Percentiles rank a stretch among this genome's conserved stretches.
Conservation (phyloP, 2,329 filamentous ascomycete species). For the Corynespora cassiicola region DNA sequence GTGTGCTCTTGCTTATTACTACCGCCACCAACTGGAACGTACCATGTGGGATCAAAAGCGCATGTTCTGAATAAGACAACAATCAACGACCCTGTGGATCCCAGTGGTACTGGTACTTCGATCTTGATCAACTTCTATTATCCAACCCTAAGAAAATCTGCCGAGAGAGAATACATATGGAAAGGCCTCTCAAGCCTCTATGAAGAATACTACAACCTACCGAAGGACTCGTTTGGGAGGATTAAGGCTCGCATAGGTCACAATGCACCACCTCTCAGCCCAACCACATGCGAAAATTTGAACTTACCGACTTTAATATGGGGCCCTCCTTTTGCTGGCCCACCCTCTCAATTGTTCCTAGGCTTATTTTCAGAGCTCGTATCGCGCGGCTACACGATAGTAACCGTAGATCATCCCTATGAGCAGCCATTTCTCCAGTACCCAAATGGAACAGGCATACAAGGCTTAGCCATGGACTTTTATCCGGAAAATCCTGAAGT, state of each 20-base stretch:
- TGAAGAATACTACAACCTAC: conserved; percentile 8
- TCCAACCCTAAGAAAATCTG: conserved; percentile 8
- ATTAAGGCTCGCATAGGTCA: conserved; percentile 5
- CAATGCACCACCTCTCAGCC: conserved; percentile 8
- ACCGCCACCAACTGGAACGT: conserved; percentile 20
- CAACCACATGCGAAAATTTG: background rate
- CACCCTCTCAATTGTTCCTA: conserved; percentile 13
- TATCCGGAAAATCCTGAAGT: background rate
- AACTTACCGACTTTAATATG: conserved; percentile 18
- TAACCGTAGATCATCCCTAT: conserved; percentile 22
- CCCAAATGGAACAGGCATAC: conserved; percentile 14
- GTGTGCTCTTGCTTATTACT: no score
- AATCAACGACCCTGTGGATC: conserved; percentile 16
- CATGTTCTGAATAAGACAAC: conserved; percentile 17
- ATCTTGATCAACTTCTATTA: conserved; percentile 22
- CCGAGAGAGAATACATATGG: conserved; percentile 9
- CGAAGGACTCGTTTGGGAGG: conserved; percentile 7
- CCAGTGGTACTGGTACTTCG: conserved; percentile 12
- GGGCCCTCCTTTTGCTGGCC: conserved; percentile 13
- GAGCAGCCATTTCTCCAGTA: conserved; percentile 22
- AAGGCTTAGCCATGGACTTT: conserved; percentile 8
- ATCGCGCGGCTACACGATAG: conserved; percentile 16
- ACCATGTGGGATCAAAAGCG: conserved; percentile 17
- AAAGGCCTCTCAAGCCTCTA: conserved; percentile 4
- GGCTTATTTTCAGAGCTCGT: conserved; percentile 16